A percentile compares a stretch with the other conserved stretches of the same genome.
Evolutionary conservation across 768 basidiomycete species (phyloP).

Genomic region (Mycena venus): DNA sequence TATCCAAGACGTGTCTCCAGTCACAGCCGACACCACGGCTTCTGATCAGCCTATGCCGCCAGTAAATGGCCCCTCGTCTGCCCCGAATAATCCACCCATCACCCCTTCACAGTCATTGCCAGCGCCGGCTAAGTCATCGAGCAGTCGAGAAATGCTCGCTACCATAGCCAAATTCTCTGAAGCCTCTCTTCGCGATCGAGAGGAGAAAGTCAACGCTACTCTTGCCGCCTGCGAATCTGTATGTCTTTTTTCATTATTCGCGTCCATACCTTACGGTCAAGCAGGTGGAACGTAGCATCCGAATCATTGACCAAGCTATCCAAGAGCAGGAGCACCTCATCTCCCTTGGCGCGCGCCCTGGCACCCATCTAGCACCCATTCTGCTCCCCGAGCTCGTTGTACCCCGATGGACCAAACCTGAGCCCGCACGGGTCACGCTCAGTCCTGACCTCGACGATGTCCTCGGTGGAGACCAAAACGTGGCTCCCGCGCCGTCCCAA

Average conservation of each 20-base stretch:
- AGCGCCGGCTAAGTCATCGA: background rate
- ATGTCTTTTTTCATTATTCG: constrained; percentile 38
- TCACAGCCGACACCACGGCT: background rate
- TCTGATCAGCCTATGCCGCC: background rate
- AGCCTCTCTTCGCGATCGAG: constrained; percentile 71
- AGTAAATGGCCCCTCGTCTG: background rate
- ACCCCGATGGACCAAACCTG: constrained; percentile 65
- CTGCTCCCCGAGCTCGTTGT: constrained; percentile 74
- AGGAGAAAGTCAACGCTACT: constrained; percentile 85
- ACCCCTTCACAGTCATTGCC: background rate
- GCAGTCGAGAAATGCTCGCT: constrained; percentile 64
- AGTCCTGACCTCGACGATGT: constrained; percentile 56
- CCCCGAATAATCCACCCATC: background rate
- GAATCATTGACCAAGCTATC: constrained; percentile 82
- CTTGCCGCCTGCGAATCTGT: constrained; percentile 80
- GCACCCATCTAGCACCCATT: constrained; percentile 56
- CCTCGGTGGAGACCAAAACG: constrained; percentile 32
- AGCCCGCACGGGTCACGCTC: constrained; percentile 55
- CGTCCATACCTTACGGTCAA: constrained; percentile 13
- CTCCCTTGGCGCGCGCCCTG: constrained; percentile 53
- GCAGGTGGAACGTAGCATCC: constrained; percentile 86
- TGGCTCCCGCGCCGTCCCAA: constrained; percentile 18
- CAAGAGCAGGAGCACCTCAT: constrained; percentile 71
- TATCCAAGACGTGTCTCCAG: background rate
- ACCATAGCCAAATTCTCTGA: constrained; percentile 72